These are phyloP conservation scores for Pseudopithomyces chartarum DNA, from an alignment of 2,329 filamentous ascomycete species.

Conservation along the genomic window DNA sequence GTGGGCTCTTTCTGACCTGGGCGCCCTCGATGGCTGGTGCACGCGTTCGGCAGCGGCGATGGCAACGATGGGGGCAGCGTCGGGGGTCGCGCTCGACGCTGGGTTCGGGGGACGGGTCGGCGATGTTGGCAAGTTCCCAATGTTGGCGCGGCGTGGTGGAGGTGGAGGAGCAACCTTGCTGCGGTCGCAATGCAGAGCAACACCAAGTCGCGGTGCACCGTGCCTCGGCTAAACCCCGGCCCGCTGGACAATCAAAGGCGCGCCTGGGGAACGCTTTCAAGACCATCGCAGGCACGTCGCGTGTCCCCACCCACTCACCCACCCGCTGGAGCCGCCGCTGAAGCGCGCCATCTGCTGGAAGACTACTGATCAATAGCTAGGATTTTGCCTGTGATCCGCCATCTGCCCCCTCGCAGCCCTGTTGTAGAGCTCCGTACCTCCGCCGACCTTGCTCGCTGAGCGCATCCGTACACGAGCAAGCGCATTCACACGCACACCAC, in stretches of 20 bases:
- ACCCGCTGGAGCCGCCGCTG: background rate
- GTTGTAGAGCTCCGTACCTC: background rate
- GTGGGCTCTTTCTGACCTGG: constrained; percentile 10
- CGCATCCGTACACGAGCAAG: background rate
- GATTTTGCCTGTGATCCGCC: constrained; percentile 1
- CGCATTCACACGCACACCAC: background rate
- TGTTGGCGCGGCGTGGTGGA: too few relatives aligned
- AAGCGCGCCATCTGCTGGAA: constrained; percentile 14
- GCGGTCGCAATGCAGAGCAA: constrained; percentile 10
- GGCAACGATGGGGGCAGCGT: background rate
- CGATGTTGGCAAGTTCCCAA: background rate
- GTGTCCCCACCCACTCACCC: background rate
- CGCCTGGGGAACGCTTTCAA: constrained; percentile 10
- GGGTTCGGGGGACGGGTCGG: background rate
- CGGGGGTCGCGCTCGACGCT: background rate
- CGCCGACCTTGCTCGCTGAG: background rate
- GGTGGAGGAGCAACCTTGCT: constrained; percentile 4
- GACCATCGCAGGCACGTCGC: background rate
- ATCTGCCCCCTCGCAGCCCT: background rate
- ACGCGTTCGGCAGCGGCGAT: constrained; percentile 3
- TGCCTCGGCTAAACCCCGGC: constrained; percentile 25
- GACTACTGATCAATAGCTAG: constrained; percentile 7
- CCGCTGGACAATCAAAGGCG: constrained; percentile 31
- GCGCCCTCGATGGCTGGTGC: constrained; percentile 31
- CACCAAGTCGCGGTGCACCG: constrained; percentile 10